These are phyloP conservation scores for Rhododendron ferrugineum DNA, from an alignment of 148 eudicot species.

Conservation along the genomic window DNA sequence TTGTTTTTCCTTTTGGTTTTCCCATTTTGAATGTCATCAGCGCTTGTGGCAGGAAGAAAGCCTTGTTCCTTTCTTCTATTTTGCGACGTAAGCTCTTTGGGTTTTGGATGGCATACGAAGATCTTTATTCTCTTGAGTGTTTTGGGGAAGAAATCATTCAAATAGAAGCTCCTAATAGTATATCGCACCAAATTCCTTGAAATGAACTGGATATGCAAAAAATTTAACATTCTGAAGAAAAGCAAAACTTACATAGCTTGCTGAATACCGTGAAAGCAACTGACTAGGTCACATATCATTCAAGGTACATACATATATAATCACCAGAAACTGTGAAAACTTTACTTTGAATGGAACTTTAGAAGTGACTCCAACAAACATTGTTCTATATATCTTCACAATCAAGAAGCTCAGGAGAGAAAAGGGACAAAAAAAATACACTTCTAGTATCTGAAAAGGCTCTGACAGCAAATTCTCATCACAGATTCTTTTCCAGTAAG, in stretches of 20 bases:
- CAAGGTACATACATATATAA: neutral
- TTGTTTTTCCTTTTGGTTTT: no score
- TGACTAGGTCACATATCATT: neutral
- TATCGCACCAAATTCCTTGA: no score
- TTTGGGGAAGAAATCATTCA: no score
- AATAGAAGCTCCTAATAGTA: no score
- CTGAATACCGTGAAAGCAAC: neutral
- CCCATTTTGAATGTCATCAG: no score
- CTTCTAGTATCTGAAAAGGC: neutral
- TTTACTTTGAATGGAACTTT: neutral
- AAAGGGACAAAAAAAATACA: neutral
- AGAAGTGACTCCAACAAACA: neutral
- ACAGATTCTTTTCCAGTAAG: neutral
- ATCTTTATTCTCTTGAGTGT: no score
- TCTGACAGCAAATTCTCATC: neutral
- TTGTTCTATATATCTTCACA: neutral
- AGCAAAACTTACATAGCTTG: neutral
- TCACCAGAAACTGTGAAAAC: neutral
- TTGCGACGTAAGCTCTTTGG: no score
- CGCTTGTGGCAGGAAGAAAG: no score
- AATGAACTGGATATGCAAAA: no score
- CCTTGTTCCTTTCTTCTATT: no score
- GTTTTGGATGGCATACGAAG: no score
- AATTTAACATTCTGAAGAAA: neutral
- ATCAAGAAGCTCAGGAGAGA: neutral